Evolutionary conservation across 2,329 filamentous ascomycete genomes (phyloP), one percentile per base, ranked within the genome.

Genomic region (Pseudopyricularia javanii): DNA sequence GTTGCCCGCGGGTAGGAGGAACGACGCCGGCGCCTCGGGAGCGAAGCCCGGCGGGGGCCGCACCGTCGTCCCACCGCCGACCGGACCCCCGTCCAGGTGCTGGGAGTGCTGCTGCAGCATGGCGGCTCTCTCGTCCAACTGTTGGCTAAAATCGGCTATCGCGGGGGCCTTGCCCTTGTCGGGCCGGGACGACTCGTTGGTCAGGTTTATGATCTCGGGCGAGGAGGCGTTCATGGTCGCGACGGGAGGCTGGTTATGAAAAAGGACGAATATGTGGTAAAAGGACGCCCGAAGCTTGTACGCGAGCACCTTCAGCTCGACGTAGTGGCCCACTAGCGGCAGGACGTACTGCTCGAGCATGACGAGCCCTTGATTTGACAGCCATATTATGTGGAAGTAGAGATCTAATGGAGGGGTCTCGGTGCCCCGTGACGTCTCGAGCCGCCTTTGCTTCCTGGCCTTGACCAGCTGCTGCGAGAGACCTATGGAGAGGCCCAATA

Each of bases 201-300:
- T 61, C 4, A 63, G 57, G 6, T 56, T 66, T 14, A 66, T 64
- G 3, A 64, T 60, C 50, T 76, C 74, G 12, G 75, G 72, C 1
- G 73, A 74, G 56, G 73, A 71, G 55, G 78, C 70, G 20, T 76
- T 76, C 62, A 80, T 75, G 34, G 76, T 72, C 47, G 83, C 84
- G 54, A 95, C 79, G 0, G 85, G 77, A 0, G 91, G 91, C 52
- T 88, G 82, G 68, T 96, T 96, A 71, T 96, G 89, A 64, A 96
- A 97, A 12, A 97, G 78, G 52, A 95, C 93, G 66, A 95, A 95
- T 59, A 98, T 89, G 70, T 98, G 91, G 61, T 94, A 93, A 65
- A 97, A 95, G 20, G 89, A 95, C 15, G 93, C 93, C 55, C 89
- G 84, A 14, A 98, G 77, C 68, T 97, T 98, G 65, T 89, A 88